Percentiles rank a stretch among this genome's conserved stretches.
phyloP scores from a whole-genome alignment of 495 filamentous ascomycete genomes.

The Penicillium fimorum region DNA sequence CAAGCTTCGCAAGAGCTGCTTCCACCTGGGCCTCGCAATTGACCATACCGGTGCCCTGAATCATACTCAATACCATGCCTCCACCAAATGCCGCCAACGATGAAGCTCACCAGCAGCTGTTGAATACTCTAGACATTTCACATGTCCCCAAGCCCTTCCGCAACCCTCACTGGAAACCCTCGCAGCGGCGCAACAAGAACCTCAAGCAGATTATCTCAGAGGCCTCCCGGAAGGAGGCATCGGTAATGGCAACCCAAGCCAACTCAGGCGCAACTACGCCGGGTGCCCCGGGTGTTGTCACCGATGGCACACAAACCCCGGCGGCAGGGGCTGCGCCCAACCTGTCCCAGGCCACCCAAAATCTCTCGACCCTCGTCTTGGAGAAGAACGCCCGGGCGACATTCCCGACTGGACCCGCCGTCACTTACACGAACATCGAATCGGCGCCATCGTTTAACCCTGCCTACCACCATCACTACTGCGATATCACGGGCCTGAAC shows the following conservation, averaged over 20 bases:
- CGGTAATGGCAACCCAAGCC: slow-evolving; percentile 72
- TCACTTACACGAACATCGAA: slow-evolving; percentile 94
- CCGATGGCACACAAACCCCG: slow-evolving; percentile 57
- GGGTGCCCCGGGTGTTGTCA: slow-evolving; percentile 52
- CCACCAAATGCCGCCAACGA: slow-evolving; percentile 45
- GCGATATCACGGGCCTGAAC: slow-evolving; percentile 88
- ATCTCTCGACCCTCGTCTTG: slow-evolving; percentile 77
- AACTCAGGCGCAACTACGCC: slow-evolving; percentile 82
- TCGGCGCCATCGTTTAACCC: slow-evolving; percentile 78
- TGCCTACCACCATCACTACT: slow-evolving; percentile 76
- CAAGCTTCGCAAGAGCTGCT: background rate
- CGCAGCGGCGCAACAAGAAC: slow-evolving; percentile 95
- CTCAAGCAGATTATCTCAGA: slow-evolving; percentile 96
- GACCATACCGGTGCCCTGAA: background rate
- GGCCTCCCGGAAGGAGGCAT: slow-evolving; percentile 77
- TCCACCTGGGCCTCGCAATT: background rate
- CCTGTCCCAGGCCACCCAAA: slow-evolving; percentile 79
- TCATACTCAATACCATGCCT: slow-evolving; percentile 36
- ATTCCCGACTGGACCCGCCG: slow-evolving; percentile 57
- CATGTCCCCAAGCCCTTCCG: slow-evolving; percentile 80
- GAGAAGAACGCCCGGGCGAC: slow-evolving; percentile 62
- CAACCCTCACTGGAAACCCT: slow-evolving; percentile 82
- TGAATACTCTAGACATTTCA: slow-evolving; percentile 87
- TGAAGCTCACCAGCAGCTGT: slow-evolving; percentile 57
- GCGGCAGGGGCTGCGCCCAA: slow-evolving; percentile 58